These are phyloP conservation scores for Diaporthe vexans DNA, from an alignment of 2,329 filamentous ascomycete genomes.

Conservation along the genomic window DNA sequence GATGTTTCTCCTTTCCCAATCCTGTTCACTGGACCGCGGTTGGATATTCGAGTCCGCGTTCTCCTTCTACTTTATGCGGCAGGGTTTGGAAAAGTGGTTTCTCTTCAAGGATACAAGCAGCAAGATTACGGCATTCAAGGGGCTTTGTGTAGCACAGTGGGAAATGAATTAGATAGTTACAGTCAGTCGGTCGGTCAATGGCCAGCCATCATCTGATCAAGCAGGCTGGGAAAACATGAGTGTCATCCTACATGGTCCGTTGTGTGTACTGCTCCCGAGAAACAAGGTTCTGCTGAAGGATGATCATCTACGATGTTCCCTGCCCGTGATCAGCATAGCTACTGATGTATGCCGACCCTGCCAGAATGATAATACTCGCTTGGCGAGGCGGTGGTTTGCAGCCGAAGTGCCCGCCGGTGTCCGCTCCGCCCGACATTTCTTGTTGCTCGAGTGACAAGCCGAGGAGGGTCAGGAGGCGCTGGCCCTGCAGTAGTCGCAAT, in stretches of 20 bases:
- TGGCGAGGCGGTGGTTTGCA: not conserved
- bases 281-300: slow-evolving; percentile 10
- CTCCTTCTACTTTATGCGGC: slow-evolving; percentile 17
- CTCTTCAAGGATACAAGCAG: slow-evolving; percentile 21
- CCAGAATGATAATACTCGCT: slow-evolving; percentile 15
- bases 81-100: slow-evolving; percentile 19
- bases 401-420: not conserved
- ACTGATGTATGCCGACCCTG: not conserved
- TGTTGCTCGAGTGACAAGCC: not conserved
- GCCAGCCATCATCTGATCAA: slow-evolving; percentile 1
- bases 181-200: slow-evolving; percentile 7
- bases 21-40: not conserved
- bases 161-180: slow-evolving; percentile 17
- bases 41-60: slow-evolving; percentile 4
- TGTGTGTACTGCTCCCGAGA: not conserved
- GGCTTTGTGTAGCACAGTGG: slow-evolving; percentile 19
- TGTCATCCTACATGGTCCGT: not conserved
- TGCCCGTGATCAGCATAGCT: slow-evolving; percentile 2
- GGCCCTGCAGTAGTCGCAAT: not conserved
- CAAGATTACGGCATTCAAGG: not conserved
- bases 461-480: slow-evolving; percentile 1
- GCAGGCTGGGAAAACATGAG: slow-evolving; percentile 17
- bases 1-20: not conserved
- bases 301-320: slow-evolving; percentile 5
- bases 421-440: not conserved